These are phyloP conservation scores for Setomelanomma holmii DNA, from an alignment of 2,329 filamentous ascomycete species.

Conservation along the genomic window DNA sequence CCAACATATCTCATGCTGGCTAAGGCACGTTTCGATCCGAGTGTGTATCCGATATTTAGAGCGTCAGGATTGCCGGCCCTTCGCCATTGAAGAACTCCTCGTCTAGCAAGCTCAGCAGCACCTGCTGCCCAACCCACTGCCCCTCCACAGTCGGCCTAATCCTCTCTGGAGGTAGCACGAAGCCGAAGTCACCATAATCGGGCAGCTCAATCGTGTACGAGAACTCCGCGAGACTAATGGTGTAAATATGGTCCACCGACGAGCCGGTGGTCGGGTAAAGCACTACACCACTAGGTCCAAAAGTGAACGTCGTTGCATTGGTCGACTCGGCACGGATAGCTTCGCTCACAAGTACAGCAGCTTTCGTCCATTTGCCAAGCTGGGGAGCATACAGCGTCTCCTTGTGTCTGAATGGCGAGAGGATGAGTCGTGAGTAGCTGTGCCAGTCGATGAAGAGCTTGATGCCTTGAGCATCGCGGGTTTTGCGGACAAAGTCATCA, in stretches of 20 bases:
- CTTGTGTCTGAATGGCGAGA: constrained; percentile 65
- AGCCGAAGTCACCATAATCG: constrained; percentile 56
- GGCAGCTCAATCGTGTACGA: constrained; percentile 57
- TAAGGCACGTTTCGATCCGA: no score
- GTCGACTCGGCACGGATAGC: constrained; percentile 57
- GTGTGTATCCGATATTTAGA: no score
- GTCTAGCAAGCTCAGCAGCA: constrained; percentile 31
- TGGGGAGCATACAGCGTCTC: constrained; percentile 58
- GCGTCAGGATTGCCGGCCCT: constrained; percentile 22
- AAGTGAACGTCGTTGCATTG: constrained; percentile 46
- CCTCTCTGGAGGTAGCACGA: constrained; percentile 57
- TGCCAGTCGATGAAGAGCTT: constrained; percentile 71
- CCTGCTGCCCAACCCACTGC: constrained; percentile 51
- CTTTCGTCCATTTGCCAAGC: constrained; percentile 57
- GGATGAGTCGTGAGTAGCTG: constrained; percentile 66
- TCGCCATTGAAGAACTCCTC: constrained; percentile 38
- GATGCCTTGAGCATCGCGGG: constrained; percentile 57
- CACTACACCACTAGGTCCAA: constrained; percentile 62
- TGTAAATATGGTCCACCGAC: constrained; percentile 53
- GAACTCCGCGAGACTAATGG: constrained; percentile 50
- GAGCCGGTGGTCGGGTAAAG: constrained; percentile 63
- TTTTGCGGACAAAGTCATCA: constrained; percentile 53
- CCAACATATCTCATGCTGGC: no score
- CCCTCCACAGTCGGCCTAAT: constrained; percentile 56
- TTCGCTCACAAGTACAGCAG: constrained; percentile 56